phyloP scores from a whole-genome alignment of 306 rosid species.

The Cicer cuneatum region DNA sequence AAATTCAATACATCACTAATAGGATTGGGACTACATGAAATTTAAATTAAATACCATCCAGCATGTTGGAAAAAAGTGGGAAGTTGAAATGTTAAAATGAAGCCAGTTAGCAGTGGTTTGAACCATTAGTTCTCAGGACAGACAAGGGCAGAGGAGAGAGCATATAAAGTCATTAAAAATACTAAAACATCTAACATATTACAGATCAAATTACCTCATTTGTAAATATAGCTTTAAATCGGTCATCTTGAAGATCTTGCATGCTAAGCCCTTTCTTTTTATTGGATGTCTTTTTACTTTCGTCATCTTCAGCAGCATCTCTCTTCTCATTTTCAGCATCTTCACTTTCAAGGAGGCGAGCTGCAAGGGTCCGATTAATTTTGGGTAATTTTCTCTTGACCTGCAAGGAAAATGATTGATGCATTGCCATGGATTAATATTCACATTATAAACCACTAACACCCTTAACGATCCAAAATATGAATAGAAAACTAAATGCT shows the following conservation, averaged over 20 bases:
- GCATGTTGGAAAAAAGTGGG: background rate
- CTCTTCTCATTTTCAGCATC: slow-evolving; percentile 61
- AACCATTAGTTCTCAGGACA: slow-evolving; percentile 10
- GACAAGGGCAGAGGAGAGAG: background rate
- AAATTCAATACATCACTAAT: slow-evolving; percentile 6
- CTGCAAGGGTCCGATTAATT: slow-evolving; percentile 73
- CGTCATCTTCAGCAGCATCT: slow-evolving; percentile 55
- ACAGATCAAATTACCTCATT: slow-evolving; percentile 61
- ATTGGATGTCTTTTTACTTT: slow-evolving; percentile 68
- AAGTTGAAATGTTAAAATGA: background rate
- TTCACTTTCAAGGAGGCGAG: slow-evolving; percentile 66
- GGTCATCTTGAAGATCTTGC: slow-evolving; percentile 73
- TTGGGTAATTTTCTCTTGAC: slow-evolving; percentile 78
- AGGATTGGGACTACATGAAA: background rate
- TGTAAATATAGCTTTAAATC: slow-evolving; percentile 67
- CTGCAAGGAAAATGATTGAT: slow-evolving; percentile 57
- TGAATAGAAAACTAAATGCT: slow-evolving; percentile 14
- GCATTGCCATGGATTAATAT: slow-evolving; percentile 38
- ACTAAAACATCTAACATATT: slow-evolving; percentile 12
- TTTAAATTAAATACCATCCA: slow-evolving; percentile 11
- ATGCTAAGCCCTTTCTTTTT: slow-evolving; percentile 67
- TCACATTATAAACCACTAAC: slow-evolving; percentile 32
- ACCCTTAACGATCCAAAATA: slow-evolving; percentile 22
- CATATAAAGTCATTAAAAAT: slow-evolving; percentile 4
- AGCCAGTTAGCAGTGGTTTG: background rate